Base-by-base conservation (phyloP, 2,329 filamentous ascomycete species). In the Alternaria metachromatica region DNA sequence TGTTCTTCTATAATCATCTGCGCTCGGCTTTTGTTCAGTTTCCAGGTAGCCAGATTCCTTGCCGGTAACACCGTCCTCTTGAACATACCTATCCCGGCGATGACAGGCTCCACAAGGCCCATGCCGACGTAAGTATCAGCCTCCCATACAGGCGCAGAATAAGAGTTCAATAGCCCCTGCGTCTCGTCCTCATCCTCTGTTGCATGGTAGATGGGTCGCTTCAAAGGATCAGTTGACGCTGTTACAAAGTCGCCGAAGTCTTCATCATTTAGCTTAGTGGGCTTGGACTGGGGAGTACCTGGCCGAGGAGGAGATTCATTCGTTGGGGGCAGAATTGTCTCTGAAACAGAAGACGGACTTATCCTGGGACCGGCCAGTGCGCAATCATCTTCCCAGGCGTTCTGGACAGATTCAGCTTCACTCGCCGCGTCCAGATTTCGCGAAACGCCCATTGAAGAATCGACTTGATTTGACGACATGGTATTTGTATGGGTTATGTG, bases 221-320 rank as follows among this genome's bases (percentile, higher is more conserved):
- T 48, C 30, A 56, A 53, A 13, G 43, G 48, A 20, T 56, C 60
- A 43, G 37, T 28, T 6, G 55, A 57, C 45, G 51, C 51, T 9
- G 30, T 41, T 30, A 62, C 54, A 43, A 65, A 63, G 20, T 64
- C 59, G n/a, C 60, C 60, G 30, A 65, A 64, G 3, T 64, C 62
- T 25, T 65, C 64, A 9, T 67, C 33, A 3, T 59, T 57, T 11
- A 51, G 46, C 10, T 60, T 21, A 15, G 55, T 53, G 15, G 46
- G 20, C 25, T 54, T 9, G 13, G 33, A 13, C 4, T 48, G 55
- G n/a, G 4, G 12, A 26, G 51, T 49, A 25, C 13, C 2, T 23
- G 5, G 33, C 20, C 5, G n/a, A 41, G 6, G n/a, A 30, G 41
- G n/a, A 55, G 9, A 7, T 10, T 30, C 21, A 26, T 37, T 21